Percentiles rank a stretch among this genome's conserved stretches.
phyloP scores from a whole-genome alignment of 164 flowering plant species.

The Dillenia suffruticosa region DNA sequence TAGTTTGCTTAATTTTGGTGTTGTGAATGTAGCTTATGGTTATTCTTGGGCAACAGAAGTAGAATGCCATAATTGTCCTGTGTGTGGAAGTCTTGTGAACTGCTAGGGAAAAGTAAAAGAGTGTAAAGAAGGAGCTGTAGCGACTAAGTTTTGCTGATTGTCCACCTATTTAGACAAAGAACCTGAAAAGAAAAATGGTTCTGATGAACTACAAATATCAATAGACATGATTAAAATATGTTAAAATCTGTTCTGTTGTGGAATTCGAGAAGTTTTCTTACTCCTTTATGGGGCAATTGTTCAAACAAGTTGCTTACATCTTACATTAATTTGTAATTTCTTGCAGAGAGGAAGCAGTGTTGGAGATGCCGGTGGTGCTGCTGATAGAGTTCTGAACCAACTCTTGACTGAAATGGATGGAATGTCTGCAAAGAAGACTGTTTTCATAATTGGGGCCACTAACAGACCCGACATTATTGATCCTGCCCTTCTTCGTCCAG shows the following conservation, averaged over 20 bases:
- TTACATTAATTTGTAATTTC: background rate
- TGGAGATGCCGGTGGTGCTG: slow-evolving; percentile 95
- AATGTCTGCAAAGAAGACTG: slow-evolving; percentile 88
- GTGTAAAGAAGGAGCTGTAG: too few relatives aligned
- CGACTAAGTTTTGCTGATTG: too few relatives aligned
- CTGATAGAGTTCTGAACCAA: slow-evolving; percentile 83
- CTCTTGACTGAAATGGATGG: slow-evolving; percentile 93
- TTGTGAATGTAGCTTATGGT: background rate
- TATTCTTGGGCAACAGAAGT: background rate
- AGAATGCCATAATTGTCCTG: too few relatives aligned
- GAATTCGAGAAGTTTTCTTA: background rate
- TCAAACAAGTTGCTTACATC: too few relatives aligned
- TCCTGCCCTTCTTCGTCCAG: slow-evolving; percentile 80
- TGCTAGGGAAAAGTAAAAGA: too few relatives aligned
- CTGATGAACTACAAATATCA: too few relatives aligned
- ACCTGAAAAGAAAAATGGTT: too few relatives aligned
- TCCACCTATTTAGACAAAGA: too few relatives aligned
- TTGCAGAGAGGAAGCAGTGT: slow-evolving; percentile 81
- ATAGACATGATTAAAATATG: too few relatives aligned
- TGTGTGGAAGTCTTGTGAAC: too few relatives aligned
- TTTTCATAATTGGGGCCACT: slow-evolving; percentile 84
- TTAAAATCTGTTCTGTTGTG: background rate
- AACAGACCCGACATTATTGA: slow-evolving; percentile 90
- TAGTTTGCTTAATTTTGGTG: background rate
- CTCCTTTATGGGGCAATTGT: background rate